Evolutionary conservation across 1,284 basidiomycete genomes (phyloP).

Genomic region (Cutaneotrichosporon cavernicola): DNA sequence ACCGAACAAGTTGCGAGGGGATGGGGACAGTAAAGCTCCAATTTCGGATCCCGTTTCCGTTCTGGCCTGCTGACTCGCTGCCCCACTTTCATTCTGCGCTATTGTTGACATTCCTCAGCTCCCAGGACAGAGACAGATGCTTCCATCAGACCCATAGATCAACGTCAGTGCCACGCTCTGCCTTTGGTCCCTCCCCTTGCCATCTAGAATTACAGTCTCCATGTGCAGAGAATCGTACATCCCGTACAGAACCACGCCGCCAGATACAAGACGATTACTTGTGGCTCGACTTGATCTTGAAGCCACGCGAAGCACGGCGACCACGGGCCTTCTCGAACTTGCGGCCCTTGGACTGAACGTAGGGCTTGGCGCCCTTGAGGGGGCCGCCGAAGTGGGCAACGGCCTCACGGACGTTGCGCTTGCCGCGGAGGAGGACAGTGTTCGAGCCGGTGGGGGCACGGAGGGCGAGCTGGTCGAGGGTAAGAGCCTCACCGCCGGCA

Average conservation of each 20-base stretch:
- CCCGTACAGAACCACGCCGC: constrained; percentile 5
- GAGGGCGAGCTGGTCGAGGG: constrained; percentile 94
- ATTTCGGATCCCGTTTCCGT: too few relatives aligned
- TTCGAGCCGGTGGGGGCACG: constrained; percentile 92
- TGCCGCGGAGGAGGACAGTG: constrained; percentile 71
- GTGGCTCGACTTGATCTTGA: constrained; percentile 55
- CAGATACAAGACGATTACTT: constrained; percentile 36
- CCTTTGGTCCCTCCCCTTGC: not conserved
- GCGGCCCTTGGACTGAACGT: constrained; percentile 91
- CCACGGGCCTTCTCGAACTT: constrained; percentile 77
- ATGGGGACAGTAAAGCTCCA: too few relatives aligned
- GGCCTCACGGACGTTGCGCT: constrained; percentile 88
- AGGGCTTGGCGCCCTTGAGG: constrained; percentile 47
- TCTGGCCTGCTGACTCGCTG: too few relatives aligned
- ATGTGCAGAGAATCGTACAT: constrained; percentile 10
- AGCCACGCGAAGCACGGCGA: constrained; percentile 62
- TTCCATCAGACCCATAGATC: too few relatives aligned
- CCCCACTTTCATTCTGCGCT: too few relatives aligned
- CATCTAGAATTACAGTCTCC: constrained; percentile 7
- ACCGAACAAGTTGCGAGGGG: too few relatives aligned
- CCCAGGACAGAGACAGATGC: too few relatives aligned
- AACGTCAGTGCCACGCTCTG: too few relatives aligned
- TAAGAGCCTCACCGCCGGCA: constrained; percentile 91
- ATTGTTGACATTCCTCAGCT: too few relatives aligned
- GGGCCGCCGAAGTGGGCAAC: constrained; percentile 86